Percentiles rank a stretch among this genome's conserved stretches.
Evolutionary conservation across 2,329 filamentous ascomycete species (phyloP).

Genomic region (Scortechinia acanthostroma): DNA sequence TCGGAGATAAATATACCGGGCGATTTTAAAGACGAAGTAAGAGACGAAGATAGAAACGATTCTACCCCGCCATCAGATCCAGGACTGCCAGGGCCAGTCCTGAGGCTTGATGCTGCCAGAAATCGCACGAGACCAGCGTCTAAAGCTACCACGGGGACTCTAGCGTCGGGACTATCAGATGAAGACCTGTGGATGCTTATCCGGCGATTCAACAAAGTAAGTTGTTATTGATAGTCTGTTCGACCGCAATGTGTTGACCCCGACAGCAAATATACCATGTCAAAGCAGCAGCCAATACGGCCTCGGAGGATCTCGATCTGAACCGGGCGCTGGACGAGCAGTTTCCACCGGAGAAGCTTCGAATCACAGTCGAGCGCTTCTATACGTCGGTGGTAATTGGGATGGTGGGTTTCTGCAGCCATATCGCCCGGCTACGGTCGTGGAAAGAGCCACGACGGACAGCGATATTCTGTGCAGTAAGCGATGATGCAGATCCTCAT

Average conservation of each 20-base stretch:
- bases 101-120: too few species aligned
- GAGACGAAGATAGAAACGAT: too few species aligned
- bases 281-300: constrained; percentile 40
- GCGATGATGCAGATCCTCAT: constrained; percentile 7
- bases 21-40: too few species aligned
- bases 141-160: constrained; percentile 35
- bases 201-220: constrained; percentile 56
- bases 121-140: constrained; percentile 15
- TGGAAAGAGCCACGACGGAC: constrained; percentile 51
- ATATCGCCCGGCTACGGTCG: constrained; percentile 47
- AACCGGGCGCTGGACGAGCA: constrained; percentile 55
- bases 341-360: constrained; percentile 54
- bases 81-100: too few species aligned
- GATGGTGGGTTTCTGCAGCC: constrained; percentile 41
- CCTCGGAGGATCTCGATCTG: constrained; percentile 45
- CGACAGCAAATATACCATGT: constrained; percentile 19
- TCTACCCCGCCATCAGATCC: too few species aligned
- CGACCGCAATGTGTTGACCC: constrained; percentile 3
- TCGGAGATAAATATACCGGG: too few species aligned
- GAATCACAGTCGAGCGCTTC: constrained; percentile 47
- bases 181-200: constrained; percentile 60
- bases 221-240: constrained; percentile 4
- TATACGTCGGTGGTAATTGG: constrained; percentile 53
- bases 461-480: constrained; percentile 37
- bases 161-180: constrained; percentile 54